Base-by-base conservation (phyloP, 371 early-diverging fungal species). In the Mortierella sp. region DNA sequence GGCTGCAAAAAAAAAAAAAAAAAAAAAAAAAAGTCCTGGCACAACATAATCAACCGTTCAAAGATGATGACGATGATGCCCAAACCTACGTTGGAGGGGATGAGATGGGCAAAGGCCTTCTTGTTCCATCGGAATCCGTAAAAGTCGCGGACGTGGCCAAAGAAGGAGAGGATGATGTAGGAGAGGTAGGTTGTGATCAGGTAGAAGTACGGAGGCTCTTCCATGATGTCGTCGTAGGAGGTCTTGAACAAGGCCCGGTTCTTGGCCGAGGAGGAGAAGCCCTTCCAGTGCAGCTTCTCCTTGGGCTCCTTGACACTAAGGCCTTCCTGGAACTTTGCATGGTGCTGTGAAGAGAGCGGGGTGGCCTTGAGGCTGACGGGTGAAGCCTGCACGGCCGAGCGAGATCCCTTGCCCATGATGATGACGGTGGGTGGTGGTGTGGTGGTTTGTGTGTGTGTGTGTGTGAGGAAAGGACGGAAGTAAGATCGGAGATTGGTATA, bases 141-240 rank as follows among this genome's bases (percentile, higher is more conserved):
- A 76, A 95, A 94, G 87, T 95, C 98, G 40, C 97, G 89, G 71
- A 97, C 74, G 87, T 98, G 98, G 39, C 99, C 99, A 88, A 97
- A 93, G 47, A 96, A 87, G 50, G 98, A 97, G 71, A 99, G 91
- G 79, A 99, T 91, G 84, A 98, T 93, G 90, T 96, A 99, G 68
- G 95, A 95, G 53, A 99, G 89, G 89, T 99, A 99, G 48, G 99
- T 99, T 26, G 97, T 95, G 61, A 99, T 92, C 61, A 99, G 89
- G 79, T 91, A 92, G 82, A 89, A 91, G 69, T 89, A 90, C 29
- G 92, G 97, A 82, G 87, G 93, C 73, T 88, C 90, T 74, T 91
- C 94, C 83, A 83, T 83, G 37, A 68, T 66, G 63, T 83, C 83
- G 53, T 83, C 83, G 64, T 83, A 83, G n/a, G 78, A 77, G 26